phyloP scores from a whole-genome alignment of 2,329 filamentous ascomycete species.

The Diaporthe aspalathi region DNA sequence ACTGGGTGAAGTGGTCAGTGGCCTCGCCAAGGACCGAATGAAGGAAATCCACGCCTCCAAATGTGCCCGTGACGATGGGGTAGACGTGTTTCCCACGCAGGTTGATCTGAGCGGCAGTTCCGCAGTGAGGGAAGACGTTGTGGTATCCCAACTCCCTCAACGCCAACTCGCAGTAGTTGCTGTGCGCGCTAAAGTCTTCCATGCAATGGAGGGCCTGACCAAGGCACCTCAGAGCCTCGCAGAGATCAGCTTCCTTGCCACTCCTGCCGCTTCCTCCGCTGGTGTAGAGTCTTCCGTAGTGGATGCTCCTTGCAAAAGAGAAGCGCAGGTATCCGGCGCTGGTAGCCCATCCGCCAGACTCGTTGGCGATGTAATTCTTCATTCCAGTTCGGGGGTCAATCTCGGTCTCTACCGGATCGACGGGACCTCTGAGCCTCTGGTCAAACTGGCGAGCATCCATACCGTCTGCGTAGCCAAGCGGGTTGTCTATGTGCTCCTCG shows the following conservation, averaged over 20 bases:
- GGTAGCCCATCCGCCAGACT: conserved; percentile 87
- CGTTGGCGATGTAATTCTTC: conserved; percentile 99
- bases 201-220: conserved; percentile 82
- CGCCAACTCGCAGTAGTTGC: conserved; percentile 84
- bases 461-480: conserved; percentile 87
- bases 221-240: conserved; percentile 80
- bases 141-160: conserved; percentile 77
- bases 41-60: conserved; percentile 86
- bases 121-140: conserved; percentile 80
- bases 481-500: conserved; percentile 81
- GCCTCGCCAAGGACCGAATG: conserved; percentile 83
- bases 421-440: conserved; percentile 81
- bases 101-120: conserved; percentile 73
- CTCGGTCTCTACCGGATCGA: conserved; percentile 76
- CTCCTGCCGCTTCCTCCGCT: conserved; percentile 68
- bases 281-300: conserved; percentile 81
- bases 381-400: conserved; percentile 86
- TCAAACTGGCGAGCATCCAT: conserved; percentile 87
- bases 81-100: conserved; percentile 75
- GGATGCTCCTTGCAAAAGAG: conserved; percentile 79
- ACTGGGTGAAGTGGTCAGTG: conserved; percentile 86
- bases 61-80: conserved; percentile 78
- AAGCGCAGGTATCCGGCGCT: conserved; percentile 86
- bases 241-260: conserved; percentile 81
- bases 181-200: conserved; percentile 84